Conservation (phyloP, 345 rosid genomes). For the Lenwebbia sp. region DNA sequence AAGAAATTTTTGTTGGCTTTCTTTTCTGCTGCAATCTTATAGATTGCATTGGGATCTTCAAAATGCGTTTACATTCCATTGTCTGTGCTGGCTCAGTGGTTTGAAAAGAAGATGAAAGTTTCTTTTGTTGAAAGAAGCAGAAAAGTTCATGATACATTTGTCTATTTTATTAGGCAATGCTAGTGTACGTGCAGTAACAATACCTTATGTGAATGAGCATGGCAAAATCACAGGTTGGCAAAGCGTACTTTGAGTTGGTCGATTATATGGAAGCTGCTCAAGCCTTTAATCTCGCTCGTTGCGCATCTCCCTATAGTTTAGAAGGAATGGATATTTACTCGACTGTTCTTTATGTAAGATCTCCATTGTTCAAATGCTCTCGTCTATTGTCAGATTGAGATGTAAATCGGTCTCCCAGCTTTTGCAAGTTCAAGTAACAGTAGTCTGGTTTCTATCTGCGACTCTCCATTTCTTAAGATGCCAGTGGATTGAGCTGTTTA, state of each 20-base stretch:
- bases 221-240: conserved; percentile 57
- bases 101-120: background rate
- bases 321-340: conserved; percentile 97
- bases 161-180: background rate
- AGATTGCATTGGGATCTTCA: background rate
- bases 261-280: conserved; percentile 91
- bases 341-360: conserved; percentile 88
- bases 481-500: background rate
- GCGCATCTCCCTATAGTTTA: conserved; percentile 73
- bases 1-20: background rate
- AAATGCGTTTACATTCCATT: background rate
- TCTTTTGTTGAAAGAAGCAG: background rate
- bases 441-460: background rate
- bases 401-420: background rate
- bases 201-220: background rate
- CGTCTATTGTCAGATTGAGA: background rate
- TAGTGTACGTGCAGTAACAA: background rate
- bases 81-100: background rate
- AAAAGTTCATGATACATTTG: background rate
- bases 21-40: background rate
- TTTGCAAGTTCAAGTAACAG: background rate
- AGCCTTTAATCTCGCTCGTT: conserved; percentile 77
- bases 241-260: conserved; percentile 76
- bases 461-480: background rate
- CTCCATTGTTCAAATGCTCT: background rate